These are phyloP conservation scores for Sechiopsis laciniata DNA, from an alignment of 306 rosid species.

Conservation along the genomic window DNA sequence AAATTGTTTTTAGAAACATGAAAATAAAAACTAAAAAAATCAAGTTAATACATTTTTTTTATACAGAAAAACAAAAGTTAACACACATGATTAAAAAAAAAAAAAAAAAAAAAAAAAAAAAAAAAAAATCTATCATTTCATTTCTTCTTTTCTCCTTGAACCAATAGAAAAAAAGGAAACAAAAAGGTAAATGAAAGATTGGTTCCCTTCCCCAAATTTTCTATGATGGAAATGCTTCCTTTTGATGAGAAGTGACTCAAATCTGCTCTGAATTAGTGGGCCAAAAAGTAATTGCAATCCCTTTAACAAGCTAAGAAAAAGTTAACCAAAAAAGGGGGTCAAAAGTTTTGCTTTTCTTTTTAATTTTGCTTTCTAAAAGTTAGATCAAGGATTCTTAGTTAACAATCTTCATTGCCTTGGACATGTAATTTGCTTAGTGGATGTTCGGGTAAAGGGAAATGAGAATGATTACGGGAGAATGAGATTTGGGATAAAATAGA, in stretches of 20 bases:
- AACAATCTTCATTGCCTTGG: too few relatives aligned
- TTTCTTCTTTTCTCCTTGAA: background rate
- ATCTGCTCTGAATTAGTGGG: constrained; percentile 6
- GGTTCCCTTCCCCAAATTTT: background rate
- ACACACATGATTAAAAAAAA: too few relatives aligned
- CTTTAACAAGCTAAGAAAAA: constrained; percentile 3
- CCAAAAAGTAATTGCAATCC: background rate
- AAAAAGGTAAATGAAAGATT: background rate
- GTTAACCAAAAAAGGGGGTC: background rate
- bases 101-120: too few relatives aligned
- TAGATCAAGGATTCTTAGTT: background rate
- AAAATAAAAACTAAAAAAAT: background rate
- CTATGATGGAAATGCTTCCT: background rate
- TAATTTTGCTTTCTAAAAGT: constrained; percentile 10
- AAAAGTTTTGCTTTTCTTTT: constrained; percentile 13
- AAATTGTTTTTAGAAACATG: background rate
- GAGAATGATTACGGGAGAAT: too few relatives aligned
- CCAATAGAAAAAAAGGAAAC: constrained; percentile 7
- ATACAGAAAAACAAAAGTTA: background rate
- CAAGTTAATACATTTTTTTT: too few relatives aligned
- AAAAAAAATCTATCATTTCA: too few relatives aligned
- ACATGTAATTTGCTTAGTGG: too few relatives aligned
- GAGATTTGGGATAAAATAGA: too few relatives aligned
- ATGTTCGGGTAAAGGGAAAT: too few relatives aligned
- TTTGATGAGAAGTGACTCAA: constrained; percentile 18